Base-by-base conservation (phyloP, 2,329 filamentous ascomycete genomes). In the Podosphaera fusca region DNA sequence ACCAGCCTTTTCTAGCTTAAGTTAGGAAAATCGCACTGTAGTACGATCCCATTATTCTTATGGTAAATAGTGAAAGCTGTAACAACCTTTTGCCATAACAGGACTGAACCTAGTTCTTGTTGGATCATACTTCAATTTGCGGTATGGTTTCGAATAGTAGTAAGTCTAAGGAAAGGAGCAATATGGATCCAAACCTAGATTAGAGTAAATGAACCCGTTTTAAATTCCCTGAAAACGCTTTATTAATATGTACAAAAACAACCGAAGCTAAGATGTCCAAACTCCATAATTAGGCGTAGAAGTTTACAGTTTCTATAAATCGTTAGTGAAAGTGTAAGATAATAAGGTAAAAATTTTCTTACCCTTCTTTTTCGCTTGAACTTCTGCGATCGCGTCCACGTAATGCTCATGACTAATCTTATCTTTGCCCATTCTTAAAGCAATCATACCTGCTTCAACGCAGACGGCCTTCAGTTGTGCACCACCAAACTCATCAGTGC, bases 381-480 rank as follows among this genome's bases (percentile, higher is more conserved):
- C 92, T 72, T 98, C 92, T 42, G 88, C 80, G 70, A 98, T 96
- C 60, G 92, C 92, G 75, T 98, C 92, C 55, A 98, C 92, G 68
- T 96, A 98, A 71, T 98, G 87, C 74, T 98, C 92, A 69, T 98
- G 92, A 59, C 85, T 85, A 67, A 98, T 92, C 78, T 95, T 95
- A 72, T 84, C 88, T 76, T 94, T 89, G 60, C 92, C 92, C 70
- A 84, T 87, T 64, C 92, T 80, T 67, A 98, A 75, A 34, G 92
- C 92, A 72, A 98, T 98, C 92, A 98, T 98, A 69, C 92, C 92
- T 55, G 92, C 92, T 74, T 98, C 92, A 33, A 98, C 92, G 70
- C 92, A 98, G 30, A 98, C 92, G 49, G 92, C 92, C 78, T 98
- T 98, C 64, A 98, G 74, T 81, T 94, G 90, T 59, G 92, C 92